Conservation (phyloP, 805 yeast genomes). For the Saccharomycopsis olivae region DNA sequence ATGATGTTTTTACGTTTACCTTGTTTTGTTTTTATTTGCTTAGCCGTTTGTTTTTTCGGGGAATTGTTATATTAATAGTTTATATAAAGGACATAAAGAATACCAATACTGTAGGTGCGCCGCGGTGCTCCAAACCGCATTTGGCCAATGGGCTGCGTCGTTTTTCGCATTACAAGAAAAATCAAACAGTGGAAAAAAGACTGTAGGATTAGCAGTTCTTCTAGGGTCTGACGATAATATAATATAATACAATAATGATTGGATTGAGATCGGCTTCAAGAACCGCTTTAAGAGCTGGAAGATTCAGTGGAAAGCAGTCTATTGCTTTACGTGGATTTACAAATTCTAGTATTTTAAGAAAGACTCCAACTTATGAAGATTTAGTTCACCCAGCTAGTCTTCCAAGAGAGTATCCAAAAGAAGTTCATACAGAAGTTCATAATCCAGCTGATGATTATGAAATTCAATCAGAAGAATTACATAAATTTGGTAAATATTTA, state of each 20-base stretch:
- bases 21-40: too few relatives aligned
- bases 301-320: not conserved
- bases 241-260: not conserved
- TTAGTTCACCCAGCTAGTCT: slow-evolving; percentile 11
- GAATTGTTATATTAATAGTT: too few relatives aligned
- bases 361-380: slow-evolving; percentile 15
- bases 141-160: not conserved
- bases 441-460: slow-evolving; percentile 72
- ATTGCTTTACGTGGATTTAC: not conserved
- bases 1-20: not conserved
- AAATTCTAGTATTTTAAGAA: not conserved
- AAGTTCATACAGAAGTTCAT: slow-evolving; percentile 23
- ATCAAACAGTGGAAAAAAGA: not conserved
- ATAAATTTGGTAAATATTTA: slow-evolving; percentile 70
- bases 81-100: too few relatives aligned
- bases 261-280: not conserved
- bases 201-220: not conserved
- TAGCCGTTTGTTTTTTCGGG: too few relatives aligned
- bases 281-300: not conserved
- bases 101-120: too few relatives aligned
- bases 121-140: too few relatives aligned
- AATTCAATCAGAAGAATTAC: slow-evolving; percentile 59
- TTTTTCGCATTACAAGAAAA: slow-evolving; percentile 1
- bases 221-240: not conserved
- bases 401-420: slow-evolving; percentile 18